These are phyloP conservation scores for Lecanicillium sp. DNA, from an alignment of 2,329 filamentous ascomycete genomes.

Conservation along the genomic window DNA sequence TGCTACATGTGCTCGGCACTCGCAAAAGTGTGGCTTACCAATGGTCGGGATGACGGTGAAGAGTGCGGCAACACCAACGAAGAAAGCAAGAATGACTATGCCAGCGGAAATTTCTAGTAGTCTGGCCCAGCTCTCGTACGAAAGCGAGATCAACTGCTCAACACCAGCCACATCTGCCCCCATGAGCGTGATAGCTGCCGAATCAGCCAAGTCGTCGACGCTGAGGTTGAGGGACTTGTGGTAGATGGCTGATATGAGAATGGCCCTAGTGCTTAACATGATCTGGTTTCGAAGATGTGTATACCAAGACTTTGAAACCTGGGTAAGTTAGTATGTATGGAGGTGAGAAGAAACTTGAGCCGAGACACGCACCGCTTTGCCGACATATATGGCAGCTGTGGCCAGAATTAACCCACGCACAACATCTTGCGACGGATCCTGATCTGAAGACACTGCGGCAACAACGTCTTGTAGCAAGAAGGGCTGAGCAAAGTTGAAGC, in stretches of 20 bases:
- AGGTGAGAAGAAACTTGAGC: not conserved
- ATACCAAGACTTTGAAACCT: constrained; percentile 5
- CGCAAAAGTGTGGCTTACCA: not conserved
- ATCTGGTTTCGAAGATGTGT: not conserved
- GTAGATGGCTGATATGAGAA: constrained; percentile 1
- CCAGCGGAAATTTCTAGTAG: constrained; percentile 1
- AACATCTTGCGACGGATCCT: not conserved
- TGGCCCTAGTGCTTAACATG: not conserved
- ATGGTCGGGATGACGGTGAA: not conserved
- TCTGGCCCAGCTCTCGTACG: constrained; percentile 1
- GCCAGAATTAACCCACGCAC: constrained; percentile 1
- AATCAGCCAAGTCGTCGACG: not conserved
- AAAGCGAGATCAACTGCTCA: not conserved
- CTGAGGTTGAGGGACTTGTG: not conserved
- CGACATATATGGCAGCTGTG: not conserved
- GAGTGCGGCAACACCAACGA: not conserved
- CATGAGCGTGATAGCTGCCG: constrained; percentile 2
- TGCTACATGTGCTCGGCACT: too few species aligned
- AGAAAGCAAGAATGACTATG: not conserved
- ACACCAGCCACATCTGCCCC: constrained; percentile 1
- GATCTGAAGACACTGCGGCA: not conserved
- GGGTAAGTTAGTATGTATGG: not conserved
- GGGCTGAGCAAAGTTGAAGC: constrained; percentile 10
- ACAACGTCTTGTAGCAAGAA: constrained; percentile 7
- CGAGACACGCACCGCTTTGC: not conserved